Evolutionary conservation across 2,329 filamentous ascomycete genomes (phyloP).

Genomic region (Graphium sp.): DNA sequence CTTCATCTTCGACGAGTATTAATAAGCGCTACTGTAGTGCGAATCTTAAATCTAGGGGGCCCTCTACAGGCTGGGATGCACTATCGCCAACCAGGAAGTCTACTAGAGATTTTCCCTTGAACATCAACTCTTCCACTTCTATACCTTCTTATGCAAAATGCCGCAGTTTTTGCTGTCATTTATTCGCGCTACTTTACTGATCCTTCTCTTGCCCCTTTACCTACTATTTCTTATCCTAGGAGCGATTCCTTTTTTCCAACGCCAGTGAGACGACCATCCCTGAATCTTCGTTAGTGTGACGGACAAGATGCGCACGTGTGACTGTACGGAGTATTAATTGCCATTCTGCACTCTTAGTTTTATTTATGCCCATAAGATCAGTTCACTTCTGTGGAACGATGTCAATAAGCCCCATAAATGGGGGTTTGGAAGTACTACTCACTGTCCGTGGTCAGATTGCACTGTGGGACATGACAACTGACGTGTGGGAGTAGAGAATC

Average conservation of each 20-base stretch:
- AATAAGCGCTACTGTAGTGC: too few species aligned
- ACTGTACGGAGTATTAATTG: slow-evolving; percentile 1
- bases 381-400: slow-evolving; percentile 55
- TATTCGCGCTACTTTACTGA: too few species aligned
- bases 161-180: too few species aligned
- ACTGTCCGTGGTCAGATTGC: not conserved
- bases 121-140: too few species aligned
- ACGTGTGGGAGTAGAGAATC: slow-evolving; percentile 41
- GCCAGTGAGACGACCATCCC: slow-evolving; percentile 39
- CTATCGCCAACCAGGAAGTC: too few species aligned
- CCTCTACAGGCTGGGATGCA: too few species aligned
- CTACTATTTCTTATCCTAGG: slow-evolving; percentile 46
- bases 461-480: too few species aligned
- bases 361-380: slow-evolving; percentile 69
- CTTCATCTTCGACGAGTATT: too few species aligned
- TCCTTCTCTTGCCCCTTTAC: slow-evolving; percentile 47
- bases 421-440: slow-evolving; percentile 59
- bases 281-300: not conserved
- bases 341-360: slow-evolving; percentile 31
- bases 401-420: slow-evolving; percentile 63
- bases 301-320: not conserved
- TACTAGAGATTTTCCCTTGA: too few species aligned
- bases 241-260: slow-evolving; percentile 56
- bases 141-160: too few species aligned
- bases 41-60: too few species aligned